phyloP scores from a whole-genome alignment of 345 rosid species.

The Cardamine resedifolia region DNA sequence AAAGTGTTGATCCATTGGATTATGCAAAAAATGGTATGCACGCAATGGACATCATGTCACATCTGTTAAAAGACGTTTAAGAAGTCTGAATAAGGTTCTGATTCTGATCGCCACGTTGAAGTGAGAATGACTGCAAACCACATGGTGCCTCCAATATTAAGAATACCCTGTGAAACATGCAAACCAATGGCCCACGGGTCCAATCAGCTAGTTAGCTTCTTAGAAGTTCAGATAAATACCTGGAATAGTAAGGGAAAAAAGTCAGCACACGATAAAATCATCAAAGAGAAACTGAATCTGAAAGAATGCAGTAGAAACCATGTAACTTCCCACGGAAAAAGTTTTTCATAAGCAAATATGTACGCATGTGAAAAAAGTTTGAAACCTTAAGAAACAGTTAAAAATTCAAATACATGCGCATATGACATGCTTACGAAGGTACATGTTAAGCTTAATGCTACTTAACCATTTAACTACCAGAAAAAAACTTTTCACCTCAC shows the following conservation, averaged over 20 bases:
- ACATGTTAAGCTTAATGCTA: neutral
- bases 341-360: no score
- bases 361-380: no score
- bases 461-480: neutral
- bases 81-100: constrained; percentile 16
- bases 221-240: constrained; percentile 99
- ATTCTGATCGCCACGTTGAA: constrained; percentile 38
- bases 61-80: neutral
- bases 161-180: constrained; percentile 85
- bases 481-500: neutral
- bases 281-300: neutral
- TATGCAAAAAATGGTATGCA: constrained; percentile 1
- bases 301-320: constrained; percentile 5
- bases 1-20: neutral
- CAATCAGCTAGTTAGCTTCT: constrained; percentile 90
- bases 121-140: constrained; percentile 37
- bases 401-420: neutral
- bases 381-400: neutral
- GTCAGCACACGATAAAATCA: constrained; percentile 47
- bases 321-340: no score
- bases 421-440: neutral
- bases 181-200: constrained; percentile 91
- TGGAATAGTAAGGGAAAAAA: constrained; percentile 70
- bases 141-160: constrained; percentile 46
- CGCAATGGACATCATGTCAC: neutral